Percentiles rank a stretch among this genome's conserved stretches.
These are phyloP conservation scores for Rhizodiscina lignyota DNA, from an alignment of 495 filamentous ascomycete species.

Conservation along the genomic window DNA sequence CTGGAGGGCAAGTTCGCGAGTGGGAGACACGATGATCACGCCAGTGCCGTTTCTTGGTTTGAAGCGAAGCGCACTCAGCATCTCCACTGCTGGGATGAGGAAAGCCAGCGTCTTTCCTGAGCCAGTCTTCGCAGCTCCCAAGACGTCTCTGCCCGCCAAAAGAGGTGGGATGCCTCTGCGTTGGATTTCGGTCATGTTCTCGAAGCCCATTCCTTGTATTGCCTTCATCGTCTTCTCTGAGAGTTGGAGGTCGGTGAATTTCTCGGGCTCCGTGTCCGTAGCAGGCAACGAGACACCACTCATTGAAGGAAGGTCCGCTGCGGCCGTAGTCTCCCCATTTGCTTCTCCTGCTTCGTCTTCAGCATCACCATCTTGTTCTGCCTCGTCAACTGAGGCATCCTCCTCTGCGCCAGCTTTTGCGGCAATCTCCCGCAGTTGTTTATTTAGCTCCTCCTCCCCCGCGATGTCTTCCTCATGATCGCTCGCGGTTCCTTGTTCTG, in stretches of 20 bases:
- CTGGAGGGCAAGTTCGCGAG: slow-evolving; percentile 82
- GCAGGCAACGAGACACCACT: slow-evolving; percentile 38
- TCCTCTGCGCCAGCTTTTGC: slow-evolving; percentile 3
- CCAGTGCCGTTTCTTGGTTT: slow-evolving; percentile 71
- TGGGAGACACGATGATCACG: slow-evolving; percentile 72
- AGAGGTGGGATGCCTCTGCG: slow-evolving; percentile 72
- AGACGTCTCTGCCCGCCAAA: slow-evolving; percentile 78
- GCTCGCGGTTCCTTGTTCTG: background rate
- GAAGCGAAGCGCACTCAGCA: slow-evolving; percentile 79
- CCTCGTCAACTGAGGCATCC: slow-evolving; percentile 2
- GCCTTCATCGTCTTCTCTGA: slow-evolving; percentile 77
- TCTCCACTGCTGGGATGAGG: slow-evolving; percentile 86
- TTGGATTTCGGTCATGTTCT: slow-evolving; percentile 94
- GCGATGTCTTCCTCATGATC: slow-evolving; percentile 8
- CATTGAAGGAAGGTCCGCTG: slow-evolving; percentile 31
- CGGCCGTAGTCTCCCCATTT: slow-evolving; percentile 1
- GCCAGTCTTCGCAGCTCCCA: slow-evolving; percentile 93
- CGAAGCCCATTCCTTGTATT: slow-evolving; percentile 81
- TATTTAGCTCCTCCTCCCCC: slow-evolving; percentile 16
- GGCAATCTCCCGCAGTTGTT: slow-evolving; percentile 15
- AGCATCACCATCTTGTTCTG: slow-evolving; percentile 3
- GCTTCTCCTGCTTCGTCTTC: slow-evolving; percentile 3
- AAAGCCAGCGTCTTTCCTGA: slow-evolving; percentile 93
- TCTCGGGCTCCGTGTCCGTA: slow-evolving; percentile 33
- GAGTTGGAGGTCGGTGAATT: slow-evolving; percentile 70